Evolutionary conservation across 2,329 filamentous ascomycete genomes (phyloP), one percentile per base, ranked within the genome.

Genomic region (Clonostachys sp.): DNA sequence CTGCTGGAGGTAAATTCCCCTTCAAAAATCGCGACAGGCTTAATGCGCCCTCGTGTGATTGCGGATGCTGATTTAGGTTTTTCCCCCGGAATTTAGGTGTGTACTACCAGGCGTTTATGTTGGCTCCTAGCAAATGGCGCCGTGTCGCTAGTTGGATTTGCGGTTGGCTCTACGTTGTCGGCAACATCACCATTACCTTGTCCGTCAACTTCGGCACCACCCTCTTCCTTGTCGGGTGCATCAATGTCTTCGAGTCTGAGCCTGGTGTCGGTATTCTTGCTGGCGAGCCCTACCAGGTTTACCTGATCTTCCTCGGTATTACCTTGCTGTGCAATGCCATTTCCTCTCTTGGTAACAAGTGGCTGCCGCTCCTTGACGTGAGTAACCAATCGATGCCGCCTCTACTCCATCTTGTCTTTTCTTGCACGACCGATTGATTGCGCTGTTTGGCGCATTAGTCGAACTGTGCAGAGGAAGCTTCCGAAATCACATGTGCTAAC

Each of bases 111-210:
- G 84, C 85, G 6, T 89, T 86, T 60, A 88, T 89, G 81, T 77
- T 91, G 13, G 77, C 86, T 0, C 75, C 83, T 16, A 62, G 75
- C 24, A 65, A 63, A 14, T 85, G 79, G 68, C 81, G 85, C 46
- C 78, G 76, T 40, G 67, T 86, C 14, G 73, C 84, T 14, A 83
- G 83, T 34, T 90, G 84, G 80, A 80, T 87, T 51, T 86, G 83
- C 54, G 86, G 86, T 50, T 91, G 86, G 86, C 72, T 85, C 18
- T 91, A 87, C 61, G 78, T 89, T 16, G 82, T 89, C 45, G 88
- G 88, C 49, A 91, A 91, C 67, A 85, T 90, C 63, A 89, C 85
- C 54, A 91, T 91, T 55, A 90, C 87, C 0, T 73, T 90, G n/a
- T 80, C 86, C n/a, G 86, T 90, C 61, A 88, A 89, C 70, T 91